A percentile compares a stretch with the other conserved stretches of the same genome.
phyloP scores from a whole-genome alignment of 345 rosid species.

The Cardamine resedifolia region DNA sequence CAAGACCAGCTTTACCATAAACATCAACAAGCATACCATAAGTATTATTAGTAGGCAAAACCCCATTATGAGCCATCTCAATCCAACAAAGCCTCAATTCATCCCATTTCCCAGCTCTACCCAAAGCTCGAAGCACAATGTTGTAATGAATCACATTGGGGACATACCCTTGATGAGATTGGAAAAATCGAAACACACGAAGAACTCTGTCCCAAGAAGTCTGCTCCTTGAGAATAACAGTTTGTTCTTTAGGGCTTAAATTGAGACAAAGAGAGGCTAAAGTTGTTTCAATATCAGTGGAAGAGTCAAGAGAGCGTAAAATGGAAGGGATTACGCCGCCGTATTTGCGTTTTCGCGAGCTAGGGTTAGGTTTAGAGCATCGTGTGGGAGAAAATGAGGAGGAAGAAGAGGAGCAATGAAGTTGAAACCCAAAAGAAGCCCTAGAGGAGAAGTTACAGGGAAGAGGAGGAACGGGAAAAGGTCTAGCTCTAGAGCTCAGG shows the following conservation, averaged over 20 bases:
- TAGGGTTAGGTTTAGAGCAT: conserved; percentile 34
- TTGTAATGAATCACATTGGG: conserved; percentile 85
- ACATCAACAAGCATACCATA: conserved; percentile 89
- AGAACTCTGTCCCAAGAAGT: conserved; percentile 54
- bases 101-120: conserved; percentile 88
- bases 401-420: conserved; percentile 50
- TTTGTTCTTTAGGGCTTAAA: conserved; percentile 75
- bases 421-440: conserved; percentile 48
- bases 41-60: conserved; percentile 72
- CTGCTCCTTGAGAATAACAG: conserved; percentile 78
- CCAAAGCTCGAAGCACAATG: conserved; percentile 71
- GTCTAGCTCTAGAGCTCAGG: conserved; percentile 17
- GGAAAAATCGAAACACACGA: conserved; percentile 72
- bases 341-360: conserved; percentile 42
- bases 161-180: conserved; percentile 55
- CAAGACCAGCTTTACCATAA: conserved; percentile 84
- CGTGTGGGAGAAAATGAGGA: conserved; percentile 40
- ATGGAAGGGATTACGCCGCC: conserved; percentile 66
- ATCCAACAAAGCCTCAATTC: conserved; percentile 77
- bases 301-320: conserved; percentile 60
- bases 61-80: conserved; percentile 75
- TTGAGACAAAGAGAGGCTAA: conserved; percentile 51
- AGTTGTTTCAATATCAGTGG: conserved; percentile 51
- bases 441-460: conserved; percentile 33
- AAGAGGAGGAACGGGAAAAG: conserved; percentile 6